Base-by-base conservation (phyloP, 1,284 basidiomycete species). In the Cutaneotrichosporon sp. region DNA sequence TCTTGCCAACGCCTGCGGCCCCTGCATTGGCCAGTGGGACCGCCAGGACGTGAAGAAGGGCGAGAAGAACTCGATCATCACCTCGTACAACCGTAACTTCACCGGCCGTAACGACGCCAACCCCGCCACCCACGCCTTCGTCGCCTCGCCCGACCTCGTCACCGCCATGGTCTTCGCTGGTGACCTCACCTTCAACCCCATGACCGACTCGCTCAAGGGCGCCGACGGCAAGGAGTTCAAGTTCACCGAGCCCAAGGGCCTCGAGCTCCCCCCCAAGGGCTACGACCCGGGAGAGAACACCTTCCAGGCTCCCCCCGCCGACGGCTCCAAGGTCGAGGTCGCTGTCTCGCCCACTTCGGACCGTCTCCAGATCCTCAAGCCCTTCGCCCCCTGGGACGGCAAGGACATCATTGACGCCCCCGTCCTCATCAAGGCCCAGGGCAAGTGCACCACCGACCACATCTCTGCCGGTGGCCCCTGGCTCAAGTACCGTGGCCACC, bases 1-100 rank as follows among this genome's bases (percentile, higher is more conserved):
- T 14, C 83, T 99, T 33, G 95, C 97, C 14, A 99, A 99, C 78
- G 97, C 97, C 1, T 99, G 97, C 72, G 97, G 97, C 57, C 97
- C 97, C 33, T 99, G 97, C 78, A 99, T 99, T 70, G 97, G 97
- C 43, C 97, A 98, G 81, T 99, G 97, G 97, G 94, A 98, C 79
- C 87, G 97, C 47, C 87, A 89, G 91, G 82, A 69, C 59, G 94
- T 95, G 67, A 87, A 89, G 72, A 87, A 92, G 76, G 89, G 86
- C 59, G 90, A 97, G 80, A 91, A 97, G 75, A 99, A 99, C 75
- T 91, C 94, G 25, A 99, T 99, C 70, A 80, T 99, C 56, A 97
- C 97, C 4, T 97, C 93, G 47, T 99, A 98, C 84, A 99, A 99
- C 82, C 87, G 86, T 38, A 92, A 99, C 82, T 99, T 99, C 85